A percentile compares a stretch with the other conserved stretches of the same genome.
Conservation (phyloP, 768 basidiomycete genomes). For the Mycena pura region DNA sequence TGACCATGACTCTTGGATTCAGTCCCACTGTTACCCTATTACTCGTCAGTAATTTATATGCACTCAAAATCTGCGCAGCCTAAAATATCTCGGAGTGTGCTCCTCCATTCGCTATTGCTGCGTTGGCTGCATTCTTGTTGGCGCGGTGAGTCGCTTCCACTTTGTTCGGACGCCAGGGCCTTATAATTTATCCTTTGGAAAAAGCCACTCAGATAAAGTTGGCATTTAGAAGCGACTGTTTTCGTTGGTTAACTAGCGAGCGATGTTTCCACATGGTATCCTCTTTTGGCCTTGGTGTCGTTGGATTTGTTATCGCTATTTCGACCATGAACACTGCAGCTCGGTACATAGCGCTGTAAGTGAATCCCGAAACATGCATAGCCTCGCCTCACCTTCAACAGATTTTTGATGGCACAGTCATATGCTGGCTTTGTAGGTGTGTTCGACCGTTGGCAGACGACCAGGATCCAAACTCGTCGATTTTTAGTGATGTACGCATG, state of each 20-base stretch:
- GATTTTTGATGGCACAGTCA: constrained; percentile 80
- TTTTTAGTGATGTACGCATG: constrained; percentile 67
- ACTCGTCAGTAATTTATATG: neutral
- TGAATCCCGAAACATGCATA: neutral
- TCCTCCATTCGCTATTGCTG: constrained; percentile 79
- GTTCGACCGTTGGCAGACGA: neutral
- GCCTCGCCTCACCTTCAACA: constrained; percentile 25
- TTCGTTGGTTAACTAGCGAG: constrained; percentile 46
- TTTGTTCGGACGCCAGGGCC: neutral
- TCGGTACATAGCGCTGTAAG: constrained; percentile 75
- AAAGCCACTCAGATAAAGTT: constrained; percentile 74
- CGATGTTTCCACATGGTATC: constrained; percentile 73
- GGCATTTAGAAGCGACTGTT: neutral
- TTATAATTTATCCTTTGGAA: constrained; percentile 2
- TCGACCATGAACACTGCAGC: constrained; percentile 71
- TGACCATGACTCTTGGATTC: constrained; percentile 74
- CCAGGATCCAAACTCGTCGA: constrained; percentile 18
- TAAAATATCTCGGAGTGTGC: constrained; percentile 44
- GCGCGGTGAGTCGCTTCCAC: constrained; percentile 48
- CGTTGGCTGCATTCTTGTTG: constrained; percentile 60
- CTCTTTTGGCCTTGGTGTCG: constrained; percentile 66
- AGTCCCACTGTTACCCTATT: constrained; percentile 11
- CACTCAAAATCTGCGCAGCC: neutral
- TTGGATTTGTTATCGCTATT: constrained; percentile 78
- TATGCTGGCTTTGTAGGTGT: constrained; percentile 52